These are phyloP conservation scores for Rosa multiflora DNA, from an alignment of 306 rosid species.

Conservation along the genomic window DNA sequence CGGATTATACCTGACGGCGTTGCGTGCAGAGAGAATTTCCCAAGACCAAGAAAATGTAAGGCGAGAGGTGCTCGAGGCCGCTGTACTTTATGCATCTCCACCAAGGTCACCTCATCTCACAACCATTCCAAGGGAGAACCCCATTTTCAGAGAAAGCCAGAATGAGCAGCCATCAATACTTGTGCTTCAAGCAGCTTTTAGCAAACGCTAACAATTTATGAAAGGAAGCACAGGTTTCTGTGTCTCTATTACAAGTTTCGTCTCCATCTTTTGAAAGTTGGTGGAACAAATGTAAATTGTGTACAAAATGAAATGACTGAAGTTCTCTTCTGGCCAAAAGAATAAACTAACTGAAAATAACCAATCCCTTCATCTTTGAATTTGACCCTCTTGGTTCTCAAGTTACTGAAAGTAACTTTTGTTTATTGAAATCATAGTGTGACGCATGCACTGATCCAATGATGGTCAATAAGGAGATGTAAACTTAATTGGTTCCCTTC, in stretches of 20 bases:
- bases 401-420: neutral
- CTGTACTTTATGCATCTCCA: slow-evolving; percentile 61
- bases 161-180: slow-evolving; percentile 15
- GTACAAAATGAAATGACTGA: neutral
- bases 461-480: neutral
- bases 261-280: neutral
- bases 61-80: slow-evolving; percentile 54
- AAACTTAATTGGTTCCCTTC: neutral
- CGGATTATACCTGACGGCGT: slow-evolving; percentile 68
- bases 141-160: slow-evolving; percentile 39
- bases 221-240: neutral
- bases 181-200: slow-evolving; percentile 44
- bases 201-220: slow-evolving; percentile 31
- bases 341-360: neutral
- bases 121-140: slow-evolving; percentile 62
- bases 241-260: neutral
- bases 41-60: slow-evolving; percentile 47
- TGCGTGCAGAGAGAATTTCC: slow-evolving; percentile 56
- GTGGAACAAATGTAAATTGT: slow-evolving; percentile 11
- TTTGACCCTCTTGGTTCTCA: neutral
- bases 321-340: neutral
- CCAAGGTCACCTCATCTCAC: slow-evolving; percentile 63
- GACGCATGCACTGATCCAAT: neutral
- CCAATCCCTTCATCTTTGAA: neutral
- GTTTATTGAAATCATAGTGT: too few species aligned